Conservation (phyloP, 371 early-diverging fungal genomes). For the Mycotypha africana region DNA sequence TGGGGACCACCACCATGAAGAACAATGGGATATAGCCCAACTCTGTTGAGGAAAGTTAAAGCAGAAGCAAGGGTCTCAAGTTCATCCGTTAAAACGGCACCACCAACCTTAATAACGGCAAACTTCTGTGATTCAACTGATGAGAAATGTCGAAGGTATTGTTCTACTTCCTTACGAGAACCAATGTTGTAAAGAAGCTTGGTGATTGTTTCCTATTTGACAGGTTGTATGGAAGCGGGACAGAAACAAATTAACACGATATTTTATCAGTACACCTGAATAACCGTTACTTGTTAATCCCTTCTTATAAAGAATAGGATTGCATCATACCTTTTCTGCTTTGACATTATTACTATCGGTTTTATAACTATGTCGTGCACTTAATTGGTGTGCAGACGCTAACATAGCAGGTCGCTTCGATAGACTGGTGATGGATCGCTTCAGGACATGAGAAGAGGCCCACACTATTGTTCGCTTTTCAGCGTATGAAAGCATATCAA, state of each 20-base stretch:
- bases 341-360: constrained; percentile 15
- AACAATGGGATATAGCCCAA: constrained; percentile 96
- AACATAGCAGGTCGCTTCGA: constrained; percentile 12
- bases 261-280: no score
- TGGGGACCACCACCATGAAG: constrained; percentile 98
- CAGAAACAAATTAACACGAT: no score
- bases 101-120: constrained; percentile 98
- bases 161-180: constrained; percentile 95
- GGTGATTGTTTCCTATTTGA: constrained; percentile 97
- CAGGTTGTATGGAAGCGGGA: no score
- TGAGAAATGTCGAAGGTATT: constrained; percentile 93
- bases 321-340: constrained; percentile 42
- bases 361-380: constrained; percentile 15
- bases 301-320: no score
- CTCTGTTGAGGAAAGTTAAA: constrained; percentile 91
- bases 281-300: no score
- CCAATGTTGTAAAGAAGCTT: constrained; percentile 98
- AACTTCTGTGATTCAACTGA: constrained; percentile 97
- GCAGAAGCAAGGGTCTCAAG: constrained; percentile 92
- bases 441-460: constrained; percentile 15
- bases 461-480: constrained; percentile 22
- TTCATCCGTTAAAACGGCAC: constrained; percentile 93
- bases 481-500: constrained; percentile 29
- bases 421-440: constrained; percentile 4
- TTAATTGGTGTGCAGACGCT: constrained; percentile 6